These are phyloP conservation scores for Apiospora phragmitis DNA, from an alignment of 2,329 filamentous ascomycete genomes.

Conservation along the genomic window DNA sequence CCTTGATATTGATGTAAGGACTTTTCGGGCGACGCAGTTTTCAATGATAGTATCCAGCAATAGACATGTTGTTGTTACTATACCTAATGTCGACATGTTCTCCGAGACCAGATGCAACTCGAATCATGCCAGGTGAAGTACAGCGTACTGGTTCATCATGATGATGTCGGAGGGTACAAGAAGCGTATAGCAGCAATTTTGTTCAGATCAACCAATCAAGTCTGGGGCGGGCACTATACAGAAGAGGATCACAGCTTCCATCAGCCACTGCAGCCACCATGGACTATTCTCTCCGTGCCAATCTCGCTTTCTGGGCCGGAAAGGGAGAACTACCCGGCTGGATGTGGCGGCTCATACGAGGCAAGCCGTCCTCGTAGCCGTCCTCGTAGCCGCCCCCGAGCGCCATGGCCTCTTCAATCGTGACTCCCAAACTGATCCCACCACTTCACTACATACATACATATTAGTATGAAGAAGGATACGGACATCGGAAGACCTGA, in stretches of 20 bases:
- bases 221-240: neutral
- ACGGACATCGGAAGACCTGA: neutral
- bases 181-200: neutral
- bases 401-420: no score
- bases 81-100: no score
- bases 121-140: neutral
- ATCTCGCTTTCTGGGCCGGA: neutral
- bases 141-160: neutral
- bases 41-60: neutral
- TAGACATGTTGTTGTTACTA: neutral
- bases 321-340: neutral
- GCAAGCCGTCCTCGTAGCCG: no score
- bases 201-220: no score
- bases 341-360: neutral
- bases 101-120: neutral
- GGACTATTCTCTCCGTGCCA: neutral
- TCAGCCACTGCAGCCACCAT: neutral
- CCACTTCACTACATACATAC: no score
- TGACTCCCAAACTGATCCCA: no score
- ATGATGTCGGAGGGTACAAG: neutral
- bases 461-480: no score
- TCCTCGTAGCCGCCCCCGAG: no score
- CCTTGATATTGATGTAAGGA: neutral
- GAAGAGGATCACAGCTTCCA: neutral
- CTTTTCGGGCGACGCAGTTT: neutral